Evolutionary conservation across 371 early-diverging fungal genomes (phyloP), one percentile per base, ranked within the genome.

Genomic region (Zancudomyces culisetae): DNA sequence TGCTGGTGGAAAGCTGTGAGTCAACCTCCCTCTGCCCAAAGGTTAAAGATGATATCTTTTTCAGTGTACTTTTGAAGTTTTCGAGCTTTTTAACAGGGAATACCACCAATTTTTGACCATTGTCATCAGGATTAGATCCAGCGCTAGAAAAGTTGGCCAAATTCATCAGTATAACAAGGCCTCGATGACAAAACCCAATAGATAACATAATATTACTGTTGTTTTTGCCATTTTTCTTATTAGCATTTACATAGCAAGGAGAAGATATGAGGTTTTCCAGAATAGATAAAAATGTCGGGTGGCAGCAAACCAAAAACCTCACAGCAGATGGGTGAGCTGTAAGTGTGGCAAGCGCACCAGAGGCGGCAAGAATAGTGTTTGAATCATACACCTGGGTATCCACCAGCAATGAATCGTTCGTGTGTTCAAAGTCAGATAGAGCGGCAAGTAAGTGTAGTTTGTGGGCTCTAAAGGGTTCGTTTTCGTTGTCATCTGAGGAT

Each of bases 331-430:
- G 52, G 35, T 65, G 57, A 27, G 42, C 59, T 6, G 64, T 54
- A 40, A 95, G 68, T 24, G 91, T 85, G 1, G 96, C 93, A 28
- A 95, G 51, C 0, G 85, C 81, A 13, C 93, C 96, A 0, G 81
- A 75, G 0, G 92, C 87, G 1, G 96, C 96, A 12, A 86, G 68
- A 23, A 83, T 62, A 8, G 92, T 92, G 22, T 71, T 79, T 29
- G 74, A 64, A 59, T 91, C 91, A 52, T 28, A 43, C 3, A 41
- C 53, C 8, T 2, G 30, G 30, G 18, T 51, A 51, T n/a, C 26
- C 13, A 30, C 30, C 18, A 24, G 92, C 28, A 92, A 51, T 0
- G 85, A 80, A 15, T 93, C 96, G 0, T 82, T 76, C 0, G 90
- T 86, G 1, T 93, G 92, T 23, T 91, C 92, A 24, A 77, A 75